Conservation (phyloP, 2,329 filamentous ascomycete species). For the Amesomyces nigricolor region DNA sequence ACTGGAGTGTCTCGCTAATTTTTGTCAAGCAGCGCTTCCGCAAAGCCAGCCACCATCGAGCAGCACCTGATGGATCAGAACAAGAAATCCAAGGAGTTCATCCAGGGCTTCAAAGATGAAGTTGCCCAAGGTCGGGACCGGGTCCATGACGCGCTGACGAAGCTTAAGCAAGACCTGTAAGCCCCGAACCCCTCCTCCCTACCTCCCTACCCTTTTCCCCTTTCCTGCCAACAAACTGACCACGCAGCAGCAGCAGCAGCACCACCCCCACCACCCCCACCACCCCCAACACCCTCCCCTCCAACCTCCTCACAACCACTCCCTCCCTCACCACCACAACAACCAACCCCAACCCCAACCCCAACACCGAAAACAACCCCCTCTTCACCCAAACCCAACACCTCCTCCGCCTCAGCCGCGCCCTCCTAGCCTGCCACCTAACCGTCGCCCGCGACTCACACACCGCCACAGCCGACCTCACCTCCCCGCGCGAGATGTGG, state of each 20-base stretch:
- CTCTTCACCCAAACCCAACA: slow-evolving; percentile 17
- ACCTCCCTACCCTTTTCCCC: neutral
- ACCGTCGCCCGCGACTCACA: slow-evolving; percentile 27
- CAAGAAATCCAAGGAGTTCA: slow-evolving; percentile 28
- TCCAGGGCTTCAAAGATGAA: slow-evolving; percentile 27
- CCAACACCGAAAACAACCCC: slow-evolving; percentile 9
- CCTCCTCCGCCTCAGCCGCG: slow-evolving; percentile 21
- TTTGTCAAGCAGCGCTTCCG: neutral
- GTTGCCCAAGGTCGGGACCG: slow-evolving; percentile 23
- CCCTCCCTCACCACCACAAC: slow-evolving; percentile 1
- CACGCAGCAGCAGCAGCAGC: neutral
- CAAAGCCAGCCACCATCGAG: slow-evolving; percentile 24
- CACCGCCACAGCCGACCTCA: slow-evolving; percentile 22
- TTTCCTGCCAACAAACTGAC: neutral
- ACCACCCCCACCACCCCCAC: no score
- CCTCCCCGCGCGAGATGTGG: slow-evolving; percentile 29
- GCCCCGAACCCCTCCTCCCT: slow-evolving; percentile 1
- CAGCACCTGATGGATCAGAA: slow-evolving; percentile 28
- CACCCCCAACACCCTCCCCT: no score
- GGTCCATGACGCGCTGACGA: slow-evolving; percentile 22
- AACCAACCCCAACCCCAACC: slow-evolving; percentile 2
- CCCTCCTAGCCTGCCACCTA: slow-evolving; percentile 30
- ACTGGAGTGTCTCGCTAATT: neutral
- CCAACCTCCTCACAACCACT: neutral
- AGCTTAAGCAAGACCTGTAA: slow-evolving; percentile 30